phyloP scores from a whole-genome alignment of 2,329 filamentous ascomycete genomes.

The Raffaelea arxii region DNA sequence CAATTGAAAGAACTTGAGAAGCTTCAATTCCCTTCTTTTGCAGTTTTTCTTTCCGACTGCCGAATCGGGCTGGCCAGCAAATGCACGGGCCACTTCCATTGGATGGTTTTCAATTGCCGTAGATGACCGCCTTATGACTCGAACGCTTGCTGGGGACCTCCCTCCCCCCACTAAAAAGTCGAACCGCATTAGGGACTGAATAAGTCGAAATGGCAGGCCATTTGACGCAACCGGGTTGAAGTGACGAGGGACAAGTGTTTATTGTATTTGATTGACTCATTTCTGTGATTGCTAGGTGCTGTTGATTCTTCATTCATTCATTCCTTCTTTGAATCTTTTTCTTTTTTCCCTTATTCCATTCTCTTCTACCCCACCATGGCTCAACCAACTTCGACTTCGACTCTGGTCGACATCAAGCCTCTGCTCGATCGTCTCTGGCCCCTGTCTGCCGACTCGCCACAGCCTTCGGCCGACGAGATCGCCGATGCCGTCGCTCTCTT shows the following conservation, averaged over 20 bases:
- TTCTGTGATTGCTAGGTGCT: no score
- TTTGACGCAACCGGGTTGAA: no score
- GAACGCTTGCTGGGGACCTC: not conserved
- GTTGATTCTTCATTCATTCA: no score
- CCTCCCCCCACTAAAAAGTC: slow-evolving; percentile 1
- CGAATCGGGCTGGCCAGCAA: no score
- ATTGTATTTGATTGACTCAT: no score
- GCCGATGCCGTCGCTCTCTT: slow-evolving; percentile 83
- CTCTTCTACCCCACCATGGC: slow-evolving; percentile 8
- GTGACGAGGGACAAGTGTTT: no score
- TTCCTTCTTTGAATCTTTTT: no score
- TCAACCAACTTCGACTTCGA: slow-evolving; percentile 1
- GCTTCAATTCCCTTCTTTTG: no score
- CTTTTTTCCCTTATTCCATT: no score
- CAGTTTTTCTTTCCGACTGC: no score
- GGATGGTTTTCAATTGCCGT: slow-evolving; percentile 9
- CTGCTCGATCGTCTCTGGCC: slow-evolving; percentile 67
- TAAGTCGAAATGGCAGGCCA: no score
- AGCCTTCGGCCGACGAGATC: slow-evolving; percentile 69
- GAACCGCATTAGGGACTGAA: no score
- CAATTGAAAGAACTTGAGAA: not conserved
- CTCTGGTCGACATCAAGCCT: slow-evolving; percentile 55
- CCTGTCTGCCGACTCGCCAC: slow-evolving; percentile 24
- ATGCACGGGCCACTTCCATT: slow-evolving; percentile 2
- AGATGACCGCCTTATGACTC: slow-evolving; percentile 10